phyloP scores from a whole-genome alignment of 106 monocot genomes.

The Allium fistulosum region DNA sequence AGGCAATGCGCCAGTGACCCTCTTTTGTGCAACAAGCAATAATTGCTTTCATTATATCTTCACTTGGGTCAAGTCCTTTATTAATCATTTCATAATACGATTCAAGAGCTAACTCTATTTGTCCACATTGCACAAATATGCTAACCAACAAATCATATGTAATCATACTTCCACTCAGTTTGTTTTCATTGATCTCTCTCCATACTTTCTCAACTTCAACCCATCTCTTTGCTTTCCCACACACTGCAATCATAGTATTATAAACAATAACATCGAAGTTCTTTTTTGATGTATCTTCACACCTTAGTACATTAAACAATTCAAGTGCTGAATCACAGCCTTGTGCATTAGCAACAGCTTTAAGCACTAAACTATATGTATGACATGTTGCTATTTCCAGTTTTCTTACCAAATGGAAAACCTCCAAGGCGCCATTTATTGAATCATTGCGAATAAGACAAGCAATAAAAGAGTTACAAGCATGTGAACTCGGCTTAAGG shows the following conservation, averaged over 20 bases:
- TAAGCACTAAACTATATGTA: conserved; percentile 72
- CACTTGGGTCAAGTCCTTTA: conserved; percentile 42
- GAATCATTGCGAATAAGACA: conserved; percentile 55
- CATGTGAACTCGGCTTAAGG: conserved; percentile 59
- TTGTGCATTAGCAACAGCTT: conserved; percentile 42
- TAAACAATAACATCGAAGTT: conserved; percentile 73
- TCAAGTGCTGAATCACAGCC: conserved; percentile 53
- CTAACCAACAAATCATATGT: conserved; percentile 79
- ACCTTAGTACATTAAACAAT: conserved; percentile 52
- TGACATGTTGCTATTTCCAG: conserved; percentile 53
- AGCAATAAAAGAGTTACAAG: conserved; percentile 79
- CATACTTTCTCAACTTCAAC: conserved; percentile 51
- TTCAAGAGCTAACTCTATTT: conserved; percentile 57
- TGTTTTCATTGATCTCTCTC: conserved; percentile 53
- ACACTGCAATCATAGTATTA: conserved; percentile 83
- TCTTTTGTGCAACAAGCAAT: conserved; percentile 80
- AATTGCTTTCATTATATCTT: conserved; percentile 80
- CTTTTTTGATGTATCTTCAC: conserved; percentile 22
- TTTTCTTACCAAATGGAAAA: conserved; percentile 53
- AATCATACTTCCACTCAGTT: conserved; percentile 36
- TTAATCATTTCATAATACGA: conserved; percentile 80
- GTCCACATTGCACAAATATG: conserved; percentile 81
- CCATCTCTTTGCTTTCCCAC: conserved; percentile 71
- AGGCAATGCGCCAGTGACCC: conserved; percentile 64
- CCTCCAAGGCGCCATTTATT: conserved; percentile 45